A percentile compares a stretch with the other conserved stretches of the same genome.
Conservation (phyloP, 805 yeast species). For the Candida boidinii region DNA sequence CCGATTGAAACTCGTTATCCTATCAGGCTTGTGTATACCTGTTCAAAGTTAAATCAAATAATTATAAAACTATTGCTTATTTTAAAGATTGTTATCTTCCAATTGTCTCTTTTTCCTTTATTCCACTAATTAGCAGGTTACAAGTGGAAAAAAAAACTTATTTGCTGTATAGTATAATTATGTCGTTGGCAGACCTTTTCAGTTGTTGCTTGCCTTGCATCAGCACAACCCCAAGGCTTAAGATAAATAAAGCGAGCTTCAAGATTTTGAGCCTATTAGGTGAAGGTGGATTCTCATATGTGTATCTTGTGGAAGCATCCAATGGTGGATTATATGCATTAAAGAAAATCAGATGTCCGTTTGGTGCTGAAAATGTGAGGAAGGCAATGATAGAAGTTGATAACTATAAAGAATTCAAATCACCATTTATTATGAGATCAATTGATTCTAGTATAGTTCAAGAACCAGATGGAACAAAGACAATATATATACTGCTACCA, state of each 20-base stretch:
- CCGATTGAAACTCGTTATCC: no score
- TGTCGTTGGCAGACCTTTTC: slow-evolving; percentile 8
- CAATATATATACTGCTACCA: slow-evolving; percentile 74
- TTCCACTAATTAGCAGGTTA: no score
- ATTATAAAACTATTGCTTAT: no score
- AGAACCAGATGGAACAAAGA: slow-evolving; percentile 72
- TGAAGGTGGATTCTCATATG: slow-evolving; percentile 86
- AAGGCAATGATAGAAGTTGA: slow-evolving; percentile 73
- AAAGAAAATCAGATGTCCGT: slow-evolving; percentile 82
- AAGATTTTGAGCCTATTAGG: slow-evolving; percentile 67
- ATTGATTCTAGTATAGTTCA: slow-evolving; percentile 66
- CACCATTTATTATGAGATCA: slow-evolving; percentile 59
- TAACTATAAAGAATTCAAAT: slow-evolving; percentile 60
- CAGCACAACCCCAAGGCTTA: slow-evolving; percentile 40
- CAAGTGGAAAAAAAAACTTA: no score
- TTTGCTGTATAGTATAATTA: no score
- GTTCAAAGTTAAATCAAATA: no score
- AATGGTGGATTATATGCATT: slow-evolving; percentile 55
- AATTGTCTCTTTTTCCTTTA: no score
- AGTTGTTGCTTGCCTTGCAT: slow-evolving; percentile 35
- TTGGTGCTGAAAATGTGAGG: slow-evolving; percentile 69
- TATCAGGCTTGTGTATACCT: no score
- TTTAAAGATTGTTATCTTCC: no score
- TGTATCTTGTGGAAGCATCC: slow-evolving; percentile 59
- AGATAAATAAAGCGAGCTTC: slow-evolving; percentile 55